Base-by-base conservation (phyloP, 2,329 filamentous ascomycete species). In the Emydomyces testavorans region DNA sequence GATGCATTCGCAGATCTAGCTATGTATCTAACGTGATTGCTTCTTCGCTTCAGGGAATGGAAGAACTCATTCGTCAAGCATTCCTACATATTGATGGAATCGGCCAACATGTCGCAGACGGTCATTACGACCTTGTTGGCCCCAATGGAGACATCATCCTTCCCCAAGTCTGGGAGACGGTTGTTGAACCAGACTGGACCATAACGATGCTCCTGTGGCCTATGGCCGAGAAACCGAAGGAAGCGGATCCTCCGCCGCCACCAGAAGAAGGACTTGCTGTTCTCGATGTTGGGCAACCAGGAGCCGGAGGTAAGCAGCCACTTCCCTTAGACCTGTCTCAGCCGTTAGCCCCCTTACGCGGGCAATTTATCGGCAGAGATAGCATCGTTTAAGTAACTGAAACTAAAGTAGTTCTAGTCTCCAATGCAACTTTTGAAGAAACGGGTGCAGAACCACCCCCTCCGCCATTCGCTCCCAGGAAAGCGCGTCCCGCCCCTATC, bases 91-190 rank as follows among this genome's bases (percentile, higher is more conserved):
- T 92, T 42, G 84, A 88, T 41, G 71, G 81, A 10, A 79, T 90
- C 46, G 83, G 83, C 0, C 80, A 79, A 13, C 82, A 87, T 56
- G 85, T 92, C 21, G 78, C 80, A 54, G 76, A 84, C 50, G 84
- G 85, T 1, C 83, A 86, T 59, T 92, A 88, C 63, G 85, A 92
- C 61, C 70, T 92, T 35, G 75, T 86, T 44, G 85, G 83, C 0
- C 84, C 85, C 3, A 79, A 86, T 57, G 82, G 82, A 34, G 83
- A 92, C 62, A 88, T 90, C 54, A 89, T 92, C 57, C 76, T 92
- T 34, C 83, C 85, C 4, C 74, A 80, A 49, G 78, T 90, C 11
- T 92, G 85, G 85, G 85, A 89, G 55, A 84, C 80, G 56, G 82
- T 86, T 37, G 72, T 92, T 44, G 76, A 90, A 63, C 85, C 85